Evolutionary conservation across 345 rosid genomes (phyloP).

Genomic region (Mangifera indica): DNA sequence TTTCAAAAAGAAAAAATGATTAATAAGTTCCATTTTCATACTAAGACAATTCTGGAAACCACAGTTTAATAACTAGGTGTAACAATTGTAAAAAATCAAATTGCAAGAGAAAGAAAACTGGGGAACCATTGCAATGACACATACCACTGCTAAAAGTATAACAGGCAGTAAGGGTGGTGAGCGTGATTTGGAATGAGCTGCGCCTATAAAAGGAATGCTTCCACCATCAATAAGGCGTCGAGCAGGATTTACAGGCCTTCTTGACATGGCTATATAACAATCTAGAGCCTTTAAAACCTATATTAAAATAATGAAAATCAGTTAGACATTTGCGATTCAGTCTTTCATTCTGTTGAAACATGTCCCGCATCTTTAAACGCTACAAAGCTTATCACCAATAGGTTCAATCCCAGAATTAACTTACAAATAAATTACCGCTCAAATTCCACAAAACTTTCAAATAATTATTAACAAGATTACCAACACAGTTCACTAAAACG

Average conservation of each 20-base stretch:
- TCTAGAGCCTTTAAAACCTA: conserved; percentile 16
- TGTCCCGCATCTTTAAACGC: not conserved
- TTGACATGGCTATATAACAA: conserved; percentile 39
- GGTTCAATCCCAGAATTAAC: not conserved
- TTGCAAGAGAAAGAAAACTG: not conserved
- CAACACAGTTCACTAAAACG: not conserved
- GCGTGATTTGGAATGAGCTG: conserved; percentile 52
- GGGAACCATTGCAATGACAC: conserved; percentile 8
- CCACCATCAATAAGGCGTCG: conserved; percentile 54
- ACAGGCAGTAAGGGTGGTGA: conserved; percentile 46
- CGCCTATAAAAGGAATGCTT: conserved; percentile 48
- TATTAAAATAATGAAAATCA: not conserved
- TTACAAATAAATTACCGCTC: not conserved
- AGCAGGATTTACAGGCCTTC: conserved; percentile 61
- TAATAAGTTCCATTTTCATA: conserved; percentile 9
- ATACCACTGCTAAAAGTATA: conserved; percentile 55
- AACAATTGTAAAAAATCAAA: not conserved
- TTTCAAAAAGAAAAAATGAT: conserved; percentile 17
- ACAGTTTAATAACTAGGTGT: not conserved
- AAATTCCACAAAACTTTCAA: not conserved
- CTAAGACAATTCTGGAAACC: not conserved
- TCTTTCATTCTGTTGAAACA: not conserved
- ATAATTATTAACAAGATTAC: not conserved
- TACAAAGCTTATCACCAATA: not conserved
- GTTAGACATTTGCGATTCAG: not conserved